Percentiles rank a stretch among this genome's conserved stretches.
phyloP scores from a whole-genome alignment of 139 green algal genomes.

The Chlorella sp. region DNA sequence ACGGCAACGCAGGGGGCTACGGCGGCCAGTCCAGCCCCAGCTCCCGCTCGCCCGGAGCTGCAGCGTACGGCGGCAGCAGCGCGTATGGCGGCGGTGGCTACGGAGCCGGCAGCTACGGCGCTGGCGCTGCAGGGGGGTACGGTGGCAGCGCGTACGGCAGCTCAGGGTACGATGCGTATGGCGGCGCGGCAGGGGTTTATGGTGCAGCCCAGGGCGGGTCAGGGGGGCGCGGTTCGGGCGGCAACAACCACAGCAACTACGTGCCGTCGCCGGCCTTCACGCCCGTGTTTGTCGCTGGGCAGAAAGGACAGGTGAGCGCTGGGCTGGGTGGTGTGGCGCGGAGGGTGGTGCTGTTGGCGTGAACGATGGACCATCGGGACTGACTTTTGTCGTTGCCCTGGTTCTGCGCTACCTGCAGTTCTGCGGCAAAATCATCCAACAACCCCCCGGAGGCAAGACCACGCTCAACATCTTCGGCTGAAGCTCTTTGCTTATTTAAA shows the following conservation, averaged over 20 bases:
- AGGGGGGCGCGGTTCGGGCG: background rate
- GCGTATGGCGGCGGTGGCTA: background rate
- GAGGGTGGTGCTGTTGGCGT: background rate
- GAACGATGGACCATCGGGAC: background rate
- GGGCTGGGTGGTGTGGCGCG: background rate
- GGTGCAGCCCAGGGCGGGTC: background rate
- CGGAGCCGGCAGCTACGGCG: conserved; percentile 7
- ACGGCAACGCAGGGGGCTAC: conserved; percentile 8
- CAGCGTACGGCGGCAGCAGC: background rate
- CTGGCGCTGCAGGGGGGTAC: background rate
- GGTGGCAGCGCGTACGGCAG: conserved; percentile 1
- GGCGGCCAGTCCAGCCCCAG: background rate
- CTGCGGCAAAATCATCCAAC: conserved; percentile 19
- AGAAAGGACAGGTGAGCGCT: conserved; percentile 2
- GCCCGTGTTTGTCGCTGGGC: background rate
- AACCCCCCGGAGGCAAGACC: conserved; percentile 24
- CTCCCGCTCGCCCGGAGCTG: background rate
- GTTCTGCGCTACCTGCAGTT: background rate
- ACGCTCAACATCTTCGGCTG: conserved; percentile 27
- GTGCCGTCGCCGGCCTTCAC: background rate
- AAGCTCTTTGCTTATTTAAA: too few species aligned
- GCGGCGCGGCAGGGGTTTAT: background rate
- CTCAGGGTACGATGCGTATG: conserved; percentile 6
- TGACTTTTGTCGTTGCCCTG: conserved; percentile 1
- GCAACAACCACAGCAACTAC: background rate